A percentile compares a stretch with the other conserved stretches of the same genome.
Conservation (phyloP, 1,284 basidiomycete species). For the Ganoderma sp. region DNA sequence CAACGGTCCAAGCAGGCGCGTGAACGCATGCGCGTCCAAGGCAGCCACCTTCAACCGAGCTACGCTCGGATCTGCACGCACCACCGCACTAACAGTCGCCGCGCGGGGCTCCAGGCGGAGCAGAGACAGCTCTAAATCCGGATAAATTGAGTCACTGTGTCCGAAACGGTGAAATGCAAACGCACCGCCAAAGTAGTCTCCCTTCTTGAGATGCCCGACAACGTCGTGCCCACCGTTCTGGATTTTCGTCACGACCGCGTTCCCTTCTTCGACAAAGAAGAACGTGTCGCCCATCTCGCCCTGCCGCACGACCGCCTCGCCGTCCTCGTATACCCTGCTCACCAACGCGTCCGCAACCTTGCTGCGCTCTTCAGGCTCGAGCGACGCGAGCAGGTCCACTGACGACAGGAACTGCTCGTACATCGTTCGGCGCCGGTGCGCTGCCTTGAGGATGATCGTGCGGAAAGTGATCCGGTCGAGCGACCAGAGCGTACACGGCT, state of each 20-base stretch:
- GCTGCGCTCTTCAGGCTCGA: conserved; percentile 88
- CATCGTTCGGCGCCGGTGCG: conserved; percentile 89
- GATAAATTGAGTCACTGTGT: neutral
- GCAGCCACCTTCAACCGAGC: conserved; percentile 90
- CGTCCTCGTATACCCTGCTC: conserved; percentile 81
- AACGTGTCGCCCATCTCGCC: conserved; percentile 97
- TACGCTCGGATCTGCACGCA: conserved; percentile 53
- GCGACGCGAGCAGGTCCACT: conserved; percentile 87
- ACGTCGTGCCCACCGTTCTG: conserved; percentile 64
- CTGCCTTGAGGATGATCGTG: conserved; percentile 92
- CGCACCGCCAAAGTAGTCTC: conserved; percentile 98
- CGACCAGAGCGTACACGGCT: conserved; percentile 89
- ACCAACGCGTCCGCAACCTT: conserved; percentile 97
- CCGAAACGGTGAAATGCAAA: conserved; percentile 17
- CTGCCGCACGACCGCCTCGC: conserved; percentile 87
- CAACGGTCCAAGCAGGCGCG: conserved; percentile 89
- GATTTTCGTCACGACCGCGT: conserved; percentile 86
- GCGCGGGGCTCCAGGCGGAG: conserved; percentile 88
- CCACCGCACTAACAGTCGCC: conserved; percentile 88
- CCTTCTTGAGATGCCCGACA: conserved; percentile 82
- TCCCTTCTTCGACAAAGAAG: conserved; percentile 95
- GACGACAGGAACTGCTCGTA: conserved; percentile 94
- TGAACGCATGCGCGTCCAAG: conserved; percentile 93
- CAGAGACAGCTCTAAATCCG: conserved; percentile 76
- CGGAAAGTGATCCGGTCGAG: conserved; percentile 98